Base-by-base conservation (phyloP, 2,329 filamentous ascomycete species). In the Huntiella decipiens region DNA sequence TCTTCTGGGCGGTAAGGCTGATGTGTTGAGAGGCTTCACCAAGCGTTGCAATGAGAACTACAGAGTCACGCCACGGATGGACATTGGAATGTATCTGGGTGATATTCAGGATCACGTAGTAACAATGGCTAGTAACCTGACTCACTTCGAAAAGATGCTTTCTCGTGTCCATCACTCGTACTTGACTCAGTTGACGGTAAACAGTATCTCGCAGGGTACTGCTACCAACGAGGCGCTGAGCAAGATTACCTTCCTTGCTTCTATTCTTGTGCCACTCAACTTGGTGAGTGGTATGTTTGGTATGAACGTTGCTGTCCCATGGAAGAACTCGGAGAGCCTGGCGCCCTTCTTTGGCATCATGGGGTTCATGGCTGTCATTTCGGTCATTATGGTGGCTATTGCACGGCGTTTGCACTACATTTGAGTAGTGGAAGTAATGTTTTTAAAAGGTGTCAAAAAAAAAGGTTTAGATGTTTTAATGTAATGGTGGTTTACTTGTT, bases 81-180 rank as follows among this genome's bases (percentile, higher is more conserved):
- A 98, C 58, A 94, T 98, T 53, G 91, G 87, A 16, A 74, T 98
- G 56, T 98, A 98, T 58, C 73, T 98, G 33, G 85, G 85, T 56
- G 91, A 98, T 63, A 95, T 98, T 52, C 91, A 98, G 62, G 91
- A 98, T 63, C 91, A 98, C 71, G 88, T 98, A 45, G 85, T 98
- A 50, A 98, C 91, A 39, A 96, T 96, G 88, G 93, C 94, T 73
- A 91, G 83, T 54, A 98, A 93, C 62, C 63, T 98, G 55, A 77
- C 77, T 1, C 91, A 98, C 60, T 95, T 94, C 54, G 91, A 98
- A 61, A 96, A 96, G 70, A 95, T 98, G 72, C 72, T 98, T 43
- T 87, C 82, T 22, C 81, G 91, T 16, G 82, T 83, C 2, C 91
- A 98, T 66, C 84, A 82, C 66, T 98, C 96, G 61, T 96, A 98